Base-by-base conservation (phyloP, 208 protist genomes). In the Crithidia bombi region DNA sequence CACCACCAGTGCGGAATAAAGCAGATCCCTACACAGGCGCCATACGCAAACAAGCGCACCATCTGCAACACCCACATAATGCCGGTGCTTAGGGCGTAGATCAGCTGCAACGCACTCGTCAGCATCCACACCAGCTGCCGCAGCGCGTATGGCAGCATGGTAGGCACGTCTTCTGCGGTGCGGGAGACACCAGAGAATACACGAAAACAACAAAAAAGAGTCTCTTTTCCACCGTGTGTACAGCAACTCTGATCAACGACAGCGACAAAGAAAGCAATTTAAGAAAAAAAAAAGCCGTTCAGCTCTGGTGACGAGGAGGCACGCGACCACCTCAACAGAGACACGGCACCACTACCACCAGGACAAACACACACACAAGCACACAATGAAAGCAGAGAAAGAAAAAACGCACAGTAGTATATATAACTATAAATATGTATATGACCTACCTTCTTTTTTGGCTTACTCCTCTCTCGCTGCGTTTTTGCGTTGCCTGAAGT, bases 91-190 rank as follows among this genome's bases (percentile, higher is more conserved):
- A 91, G 50, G 7, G 72, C 73, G 23, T 77, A 61, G n/a, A 91
- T 51, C 19, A 91, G 78, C 70, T 84, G 77, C 21, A 81, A 35
- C 3, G 82, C 69, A 19, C 61, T 81, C 36, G 71, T 68, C 44
- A 86, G 54, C 86, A 91, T 86, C 83, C 86, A 91, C 26, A 85
- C 52, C 36, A 85, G 52, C 74, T 91, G 82, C 21, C 69, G 73
- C 19, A 88, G 26, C 5, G 77, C 65, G 49, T 88, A 91, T 10
- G 78, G 73, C 39, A 82, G n/a, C 78, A 82, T 82, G 10, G 39
- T 54, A 15, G 21, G 7, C n/a, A 2, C 25, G n/a, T 43, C 26
- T 63, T 10, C n/a, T n/a, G n/a, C n/a, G n/a, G n/a, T n/a, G n/a
- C n/a, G n/a, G n/a, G n/a, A n/a, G n/a, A n/a, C n/a, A n/a, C n/a